Evolutionary conservation across 106 monocot genomes (phyloP), one percentile per base, ranked within the genome.

Genomic region (Acanthochlamys bracteata): DNA sequence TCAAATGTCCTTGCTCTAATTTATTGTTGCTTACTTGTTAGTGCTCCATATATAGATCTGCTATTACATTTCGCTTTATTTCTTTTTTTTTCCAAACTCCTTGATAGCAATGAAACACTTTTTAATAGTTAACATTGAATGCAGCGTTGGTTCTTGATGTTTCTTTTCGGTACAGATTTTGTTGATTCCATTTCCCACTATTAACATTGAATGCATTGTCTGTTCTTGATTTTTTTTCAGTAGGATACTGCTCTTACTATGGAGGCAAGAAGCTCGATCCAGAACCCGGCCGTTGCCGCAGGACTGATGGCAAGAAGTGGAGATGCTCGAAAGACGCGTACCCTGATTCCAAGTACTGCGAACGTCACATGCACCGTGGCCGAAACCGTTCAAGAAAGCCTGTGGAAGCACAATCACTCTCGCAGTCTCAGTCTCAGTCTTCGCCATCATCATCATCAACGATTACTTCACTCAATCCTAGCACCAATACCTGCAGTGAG

Each of bases 341-440:
- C 43, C 82, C 84, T 20, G 88, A 88, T 54, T 81, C 84, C 53
- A 88, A 84, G 65, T 92, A 92, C 78, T 92, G 92, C 73, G 92
- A 92, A 74, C 78, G 84, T 10, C 88, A 88, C 75, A 82, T 92
- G 75, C 84, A 88, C 47, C 62, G 92, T 1, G 84, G 92, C 74
- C 80, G 84, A 64, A 78, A 83, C 33, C 92, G 92, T 88, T 88
- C 92, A 88, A 88, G 92, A 92, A 86, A 86, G 82, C 86, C 73
- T 79, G 86, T 86, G 86, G 82, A 86, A 85, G 24, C 70, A 43
- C 69, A 65, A 24, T 45, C 73, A 40, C 68, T 63, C 59, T 57
- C 69, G 21, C 68, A 53, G 53, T 66, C 33, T 33, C 49, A 49
- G 17, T 49, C 73, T 23, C 69, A 64, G 63, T 73, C 73, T 6